Evolutionary conservation across 2,329 filamentous ascomycete genomes (phyloP).

Genomic region (Xylariales sp.): DNA sequence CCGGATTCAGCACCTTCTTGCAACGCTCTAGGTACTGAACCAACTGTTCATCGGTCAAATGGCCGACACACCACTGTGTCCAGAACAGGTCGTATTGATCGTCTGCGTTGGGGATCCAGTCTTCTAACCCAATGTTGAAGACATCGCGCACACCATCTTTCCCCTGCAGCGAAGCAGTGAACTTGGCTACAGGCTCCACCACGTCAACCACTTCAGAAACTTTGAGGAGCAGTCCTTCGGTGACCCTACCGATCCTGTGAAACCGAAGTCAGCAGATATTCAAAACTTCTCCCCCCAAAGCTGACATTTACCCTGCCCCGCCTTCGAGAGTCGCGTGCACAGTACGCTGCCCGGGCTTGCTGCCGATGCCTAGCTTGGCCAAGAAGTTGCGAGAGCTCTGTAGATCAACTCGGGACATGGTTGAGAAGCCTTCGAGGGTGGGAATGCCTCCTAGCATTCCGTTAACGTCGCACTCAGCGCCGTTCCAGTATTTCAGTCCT

Average conservation of each 20-base stretch:
- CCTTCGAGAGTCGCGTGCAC: constrained; percentile 31
- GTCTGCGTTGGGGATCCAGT: constrained; percentile 51
- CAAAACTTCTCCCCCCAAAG: no score
- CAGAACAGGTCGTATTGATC: constrained; percentile 74
- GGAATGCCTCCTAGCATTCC: constrained; percentile 69
- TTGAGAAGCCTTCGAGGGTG: constrained; percentile 37
- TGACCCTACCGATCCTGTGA: constrained; percentile 74
- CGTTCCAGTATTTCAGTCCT: constrained; percentile 43
- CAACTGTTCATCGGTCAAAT: constrained; percentile 72
- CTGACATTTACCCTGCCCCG: constrained; percentile 34
- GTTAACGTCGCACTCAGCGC: constrained; percentile 42
- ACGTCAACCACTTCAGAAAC: constrained; percentile 72
- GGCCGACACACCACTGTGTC: constrained; percentile 86
- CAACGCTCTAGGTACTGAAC: constrained; percentile 62
- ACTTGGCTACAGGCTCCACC: constrained; percentile 79
- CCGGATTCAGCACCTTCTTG: constrained; percentile 33
- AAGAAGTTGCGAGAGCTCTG: constrained; percentile 67
- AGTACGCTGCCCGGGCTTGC: constrained; percentile 26
- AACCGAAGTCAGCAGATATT: no score
- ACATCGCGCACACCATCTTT: constrained; percentile 57
- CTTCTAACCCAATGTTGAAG: constrained; percentile 69
- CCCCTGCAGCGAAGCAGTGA: constrained; percentile 59
- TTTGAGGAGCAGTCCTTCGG: constrained; percentile 67
- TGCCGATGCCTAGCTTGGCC: constrained; percentile 56
- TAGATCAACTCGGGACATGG: constrained; percentile 66